Percentiles rank a stretch among this genome's conserved stretches.
Evolutionary conservation across 148 eudicot species (phyloP).

Genomic region (Vaccinium darrowii): DNA sequence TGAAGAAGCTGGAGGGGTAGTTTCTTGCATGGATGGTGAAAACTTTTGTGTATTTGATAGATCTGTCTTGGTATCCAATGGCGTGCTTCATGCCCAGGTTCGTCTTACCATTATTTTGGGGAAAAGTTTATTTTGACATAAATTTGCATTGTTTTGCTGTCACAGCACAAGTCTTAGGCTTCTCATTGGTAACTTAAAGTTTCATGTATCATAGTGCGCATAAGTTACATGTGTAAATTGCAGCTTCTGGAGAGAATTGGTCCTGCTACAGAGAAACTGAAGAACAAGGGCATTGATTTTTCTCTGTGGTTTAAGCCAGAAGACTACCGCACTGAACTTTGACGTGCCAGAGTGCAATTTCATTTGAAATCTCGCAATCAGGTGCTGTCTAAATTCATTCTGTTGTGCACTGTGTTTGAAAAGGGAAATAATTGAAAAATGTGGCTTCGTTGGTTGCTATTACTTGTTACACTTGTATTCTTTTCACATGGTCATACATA

Average conservation of each 20-base stretch:
- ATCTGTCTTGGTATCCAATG: constrained; percentile 91
- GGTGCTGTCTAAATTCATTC: constrained; percentile 15
- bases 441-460: not conserved
- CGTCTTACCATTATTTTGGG: constrained; percentile 15
- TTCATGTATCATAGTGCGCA: not conserved
- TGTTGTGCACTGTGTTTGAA: not conserved
- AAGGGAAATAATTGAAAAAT: not conserved
- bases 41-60: constrained; percentile 84
- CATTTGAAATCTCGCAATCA: constrained; percentile 11
- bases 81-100: constrained; percentile 75
- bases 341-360: constrained; percentile 18
- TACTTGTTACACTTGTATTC: not conserved
- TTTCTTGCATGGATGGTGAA: constrained; percentile 89
- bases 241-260: constrained; percentile 90
- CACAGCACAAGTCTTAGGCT: not conserved
- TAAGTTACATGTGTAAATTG: constrained; percentile 14
- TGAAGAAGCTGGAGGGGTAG: constrained; percentile 98
- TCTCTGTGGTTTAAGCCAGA: constrained; percentile 90
- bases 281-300: constrained; percentile 82
- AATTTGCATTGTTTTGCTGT: not conserved
- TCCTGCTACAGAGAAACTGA: constrained; percentile 83
- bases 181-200: not conserved
- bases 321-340: constrained; percentile 66
- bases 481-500: not conserved
- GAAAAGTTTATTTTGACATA: not conserved